phyloP scores from a whole-genome alignment of 2,329 filamentous ascomycete genomes.

The Dendryphion nanum region DNA sequence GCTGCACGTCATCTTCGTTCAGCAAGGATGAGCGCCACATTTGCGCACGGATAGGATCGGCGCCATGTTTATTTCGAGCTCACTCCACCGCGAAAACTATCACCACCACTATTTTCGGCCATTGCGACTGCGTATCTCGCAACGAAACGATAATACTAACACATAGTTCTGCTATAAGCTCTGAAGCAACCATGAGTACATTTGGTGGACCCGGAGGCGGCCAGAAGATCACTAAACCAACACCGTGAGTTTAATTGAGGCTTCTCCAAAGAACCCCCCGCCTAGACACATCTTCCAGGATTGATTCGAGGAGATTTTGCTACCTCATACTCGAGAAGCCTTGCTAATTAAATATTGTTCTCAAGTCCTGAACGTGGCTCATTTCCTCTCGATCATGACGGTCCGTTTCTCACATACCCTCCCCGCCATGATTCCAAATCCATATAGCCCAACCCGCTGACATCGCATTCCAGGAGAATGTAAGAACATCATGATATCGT shows the following conservation, averaged over 20 bases:
- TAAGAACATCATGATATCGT: slow-evolving; percentile 81
- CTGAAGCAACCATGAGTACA: slow-evolving; percentile 56
- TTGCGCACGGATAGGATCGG: not conserved
- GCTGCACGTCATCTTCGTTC: slow-evolving; percentile 2
- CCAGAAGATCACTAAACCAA: slow-evolving; percentile 64
- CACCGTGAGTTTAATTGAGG: slow-evolving; percentile 62
- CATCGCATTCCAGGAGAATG: slow-evolving; percentile 69
- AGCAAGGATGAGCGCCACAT: not conserved
- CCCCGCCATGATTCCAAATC: not conserved
- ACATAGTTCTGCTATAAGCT: too few species aligned
- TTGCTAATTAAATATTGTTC: too few species aligned
- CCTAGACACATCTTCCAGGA: too few species aligned
- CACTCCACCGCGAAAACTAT: slow-evolving; percentile 25
- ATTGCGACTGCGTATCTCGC: too few species aligned
- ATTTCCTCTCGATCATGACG: slow-evolving; percentile 95
- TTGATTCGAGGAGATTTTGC: too few species aligned
- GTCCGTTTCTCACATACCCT: slow-evolving; percentile 54
- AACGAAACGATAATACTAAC: too few species aligned
- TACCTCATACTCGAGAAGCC: too few species aligned
- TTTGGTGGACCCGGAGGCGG: slow-evolving; percentile 72
- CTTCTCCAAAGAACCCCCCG: too few species aligned
- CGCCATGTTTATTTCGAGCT: slow-evolving; percentile 22
- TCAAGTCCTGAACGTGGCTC: slow-evolving; percentile 87
- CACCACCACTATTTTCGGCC: too few species aligned
- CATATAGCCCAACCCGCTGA: not conserved